phyloP scores from a whole-genome alignment of 192 early-diverging fungal species.

The Coemansia sp. region DNA sequence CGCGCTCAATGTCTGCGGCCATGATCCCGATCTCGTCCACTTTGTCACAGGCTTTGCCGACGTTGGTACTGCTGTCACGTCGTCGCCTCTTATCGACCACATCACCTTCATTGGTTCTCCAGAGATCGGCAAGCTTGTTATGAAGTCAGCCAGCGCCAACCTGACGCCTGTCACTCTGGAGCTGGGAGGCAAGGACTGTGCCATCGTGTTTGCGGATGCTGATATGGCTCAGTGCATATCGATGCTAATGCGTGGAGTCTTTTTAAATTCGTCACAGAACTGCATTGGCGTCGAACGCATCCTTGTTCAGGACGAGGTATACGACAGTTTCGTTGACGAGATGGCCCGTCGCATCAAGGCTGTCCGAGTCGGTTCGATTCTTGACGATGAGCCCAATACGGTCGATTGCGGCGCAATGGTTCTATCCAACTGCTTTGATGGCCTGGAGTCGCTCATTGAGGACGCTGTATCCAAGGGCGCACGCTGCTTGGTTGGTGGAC shows the following conservation, averaged over 20 bases:
- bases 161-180: constrained; percentile 87
- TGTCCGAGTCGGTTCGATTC: constrained; percentile 68
- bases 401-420: constrained; percentile 87
- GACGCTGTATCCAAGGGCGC: constrained; percentile 82
- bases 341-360: constrained; percentile 58
- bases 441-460: constrained; percentile 64
- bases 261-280: constrained; percentile 89
- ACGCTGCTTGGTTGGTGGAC: constrained; percentile 68
- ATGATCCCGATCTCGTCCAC: constrained; percentile 74
- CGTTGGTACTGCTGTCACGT: constrained; percentile 73
- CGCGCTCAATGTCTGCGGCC: constrained; percentile 70
- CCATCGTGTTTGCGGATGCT: constrained; percentile 74
- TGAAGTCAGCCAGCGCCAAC: constrained; percentile 64
- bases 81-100: constrained; percentile 60
- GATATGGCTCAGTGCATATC: constrained; percentile 67
- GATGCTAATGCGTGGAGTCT: constrained; percentile 77
- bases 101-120: constrained; percentile 90
- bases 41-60: constrained; percentile 81
- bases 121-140: constrained; percentile 75
- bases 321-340: constrained; percentile 69
- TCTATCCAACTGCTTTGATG: constrained; percentile 60
- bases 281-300: constrained; percentile 89
- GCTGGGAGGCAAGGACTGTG: constrained; percentile 88
- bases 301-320: constrained; percentile 66
- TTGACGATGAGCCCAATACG: constrained; percentile 61